Evolutionary conservation across 2,329 filamentous ascomycete species (phyloP).

Genomic region (Tolypocladium capitatum): DNA sequence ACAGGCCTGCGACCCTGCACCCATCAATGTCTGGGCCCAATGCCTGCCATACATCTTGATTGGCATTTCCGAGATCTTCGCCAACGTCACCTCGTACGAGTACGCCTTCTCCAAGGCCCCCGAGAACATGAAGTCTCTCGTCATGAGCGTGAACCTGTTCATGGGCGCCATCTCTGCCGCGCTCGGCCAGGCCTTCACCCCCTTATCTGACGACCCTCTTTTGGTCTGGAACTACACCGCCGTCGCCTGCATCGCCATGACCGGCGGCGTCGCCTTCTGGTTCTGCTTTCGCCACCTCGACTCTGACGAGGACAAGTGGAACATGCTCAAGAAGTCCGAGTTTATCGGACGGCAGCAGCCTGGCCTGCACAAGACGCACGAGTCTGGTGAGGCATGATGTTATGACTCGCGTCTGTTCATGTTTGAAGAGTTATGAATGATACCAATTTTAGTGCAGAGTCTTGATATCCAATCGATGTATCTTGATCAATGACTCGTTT

Average conservation of each 20-base stretch:
- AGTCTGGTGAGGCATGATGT: slow-evolving; percentile 1
- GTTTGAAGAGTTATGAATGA: slow-evolving; percentile 1
- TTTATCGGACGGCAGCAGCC: slow-evolving; percentile 27
- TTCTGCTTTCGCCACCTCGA: slow-evolving; percentile 53
- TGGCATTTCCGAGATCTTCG: slow-evolving; percentile 39
- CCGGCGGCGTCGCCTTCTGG: slow-evolving; percentile 56
- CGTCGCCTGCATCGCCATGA: slow-evolving; percentile 43
- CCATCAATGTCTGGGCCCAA: slow-evolving; percentile 54
- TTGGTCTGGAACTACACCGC: slow-evolving; percentile 60
- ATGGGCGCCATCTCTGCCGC: slow-evolving; percentile 58
- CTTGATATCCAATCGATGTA: not conserved
- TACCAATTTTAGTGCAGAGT: slow-evolving; percentile 1
- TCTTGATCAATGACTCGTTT: not conserved
- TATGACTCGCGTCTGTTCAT: not conserved
- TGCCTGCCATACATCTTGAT: slow-evolving; percentile 37
- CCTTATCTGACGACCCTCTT: slow-evolving; percentile 48
- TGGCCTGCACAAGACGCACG: slow-evolving; percentile 13
- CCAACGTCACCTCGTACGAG: slow-evolving; percentile 50
- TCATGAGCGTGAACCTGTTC: slow-evolving; percentile 56
- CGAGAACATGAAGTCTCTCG: slow-evolving; percentile 68
- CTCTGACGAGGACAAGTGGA: slow-evolving; percentile 53
- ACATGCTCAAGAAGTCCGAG: slow-evolving; percentile 40
- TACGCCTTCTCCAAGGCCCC: slow-evolving; percentile 70
- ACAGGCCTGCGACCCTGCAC: slow-evolving; percentile 38
- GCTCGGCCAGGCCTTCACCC: slow-evolving; percentile 54